Conservation (phyloP, 805 yeast genomes). For the Grigorovia yakushimaensis region DNA sequence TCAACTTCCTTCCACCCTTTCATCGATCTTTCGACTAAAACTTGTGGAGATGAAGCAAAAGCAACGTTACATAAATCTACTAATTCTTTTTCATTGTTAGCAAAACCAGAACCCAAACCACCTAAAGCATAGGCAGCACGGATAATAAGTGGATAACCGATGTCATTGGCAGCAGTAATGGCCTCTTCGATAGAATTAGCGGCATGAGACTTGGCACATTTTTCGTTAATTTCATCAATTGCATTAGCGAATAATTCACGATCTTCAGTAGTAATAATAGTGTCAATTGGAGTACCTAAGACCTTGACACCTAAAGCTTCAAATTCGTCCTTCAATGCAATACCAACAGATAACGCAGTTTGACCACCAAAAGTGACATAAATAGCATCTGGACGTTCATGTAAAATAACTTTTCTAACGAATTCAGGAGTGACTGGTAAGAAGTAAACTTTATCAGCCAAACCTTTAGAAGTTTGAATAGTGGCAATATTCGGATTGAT, state of each 20-base stretch:
- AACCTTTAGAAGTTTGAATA: slow-evolving; percentile 93
- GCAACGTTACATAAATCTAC: slow-evolving; percentile 81
- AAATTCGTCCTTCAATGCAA: slow-evolving; percentile 89
- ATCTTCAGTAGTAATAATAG: slow-evolving; percentile 95
- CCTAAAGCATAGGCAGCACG: slow-evolving; percentile 97
- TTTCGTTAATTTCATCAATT: slow-evolving; percentile 90
- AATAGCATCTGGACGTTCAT: slow-evolving; percentile 95
- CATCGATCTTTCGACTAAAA: slow-evolving; percentile 89
- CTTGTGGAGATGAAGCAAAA: slow-evolving; percentile 93
- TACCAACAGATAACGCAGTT: slow-evolving; percentile 95
- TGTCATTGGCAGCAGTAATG: slow-evolving; percentile 67
- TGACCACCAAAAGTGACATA: slow-evolving; percentile 98
- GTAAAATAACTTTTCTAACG: slow-evolving; percentile 87
- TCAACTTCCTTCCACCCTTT: slow-evolving; percentile 99
- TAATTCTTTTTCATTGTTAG: slow-evolving; percentile 76
- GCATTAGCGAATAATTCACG: slow-evolving; percentile 92
- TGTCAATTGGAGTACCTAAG: slow-evolving; percentile 91
- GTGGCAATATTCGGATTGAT: slow-evolving; percentile 98
- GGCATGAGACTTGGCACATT: slow-evolving; percentile 89
- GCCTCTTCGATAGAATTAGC: slow-evolving; percentile 78
- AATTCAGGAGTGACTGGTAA: slow-evolving; percentile 96
- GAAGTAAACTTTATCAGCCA: slow-evolving; percentile 96
- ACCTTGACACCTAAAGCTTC: slow-evolving; percentile 83
- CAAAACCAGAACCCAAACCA: slow-evolving; percentile 97
- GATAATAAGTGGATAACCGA: slow-evolving; percentile 91